phyloP scores from a whole-genome alignment of 2,329 filamentous ascomycete species.

The Fusarium sp. region DNA sequence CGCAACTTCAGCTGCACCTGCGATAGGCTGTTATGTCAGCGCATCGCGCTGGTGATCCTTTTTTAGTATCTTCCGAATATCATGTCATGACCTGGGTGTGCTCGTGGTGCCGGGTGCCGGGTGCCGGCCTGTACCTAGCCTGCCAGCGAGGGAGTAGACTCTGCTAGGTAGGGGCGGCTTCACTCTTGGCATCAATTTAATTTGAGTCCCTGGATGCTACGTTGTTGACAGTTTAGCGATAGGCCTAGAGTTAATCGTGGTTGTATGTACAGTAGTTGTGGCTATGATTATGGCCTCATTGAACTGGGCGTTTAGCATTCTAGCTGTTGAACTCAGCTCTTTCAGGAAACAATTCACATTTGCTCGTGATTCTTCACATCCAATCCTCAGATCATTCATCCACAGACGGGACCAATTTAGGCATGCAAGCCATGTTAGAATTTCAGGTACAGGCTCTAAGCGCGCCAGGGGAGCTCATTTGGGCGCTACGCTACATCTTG shows the following conservation, averaged over 20 bases:
- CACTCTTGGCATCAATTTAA: constrained; percentile 22
- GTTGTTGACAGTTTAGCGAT: constrained; percentile 1
- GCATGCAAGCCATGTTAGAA: constrained; percentile 24
- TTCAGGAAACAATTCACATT: neutral
- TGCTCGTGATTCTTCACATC: constrained; percentile 3
- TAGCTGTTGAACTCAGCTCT: neutral
- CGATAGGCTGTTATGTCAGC: constrained; percentile 4
- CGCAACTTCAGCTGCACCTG: constrained; percentile 4
- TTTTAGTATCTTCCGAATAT: constrained; percentile 27
- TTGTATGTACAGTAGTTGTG: neutral
- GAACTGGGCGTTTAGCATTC: constrained; percentile 13
- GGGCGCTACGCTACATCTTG: constrained; percentile 22
- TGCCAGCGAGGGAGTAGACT: neutral
- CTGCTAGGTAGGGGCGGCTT: constrained; percentile 1
- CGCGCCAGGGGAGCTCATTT: constrained; percentile 18
- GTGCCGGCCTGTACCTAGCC: constrained; percentile 8
- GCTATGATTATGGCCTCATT: constrained; percentile 12
- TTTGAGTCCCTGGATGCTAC: constrained; percentile 10
- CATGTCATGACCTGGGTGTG: neutral
- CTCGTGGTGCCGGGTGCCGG: neutral
- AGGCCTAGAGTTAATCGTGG: neutral
- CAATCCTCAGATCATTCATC: constrained; percentile 18
- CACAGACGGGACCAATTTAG: neutral
- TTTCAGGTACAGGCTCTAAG: constrained; percentile 28
- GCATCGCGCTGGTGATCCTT: constrained; percentile 33